Percentiles rank a stretch among this genome's conserved stretches.
Conservation (phyloP, 2,329 filamentous ascomycete species). For the Verticillium nonalfalfae region DNA sequence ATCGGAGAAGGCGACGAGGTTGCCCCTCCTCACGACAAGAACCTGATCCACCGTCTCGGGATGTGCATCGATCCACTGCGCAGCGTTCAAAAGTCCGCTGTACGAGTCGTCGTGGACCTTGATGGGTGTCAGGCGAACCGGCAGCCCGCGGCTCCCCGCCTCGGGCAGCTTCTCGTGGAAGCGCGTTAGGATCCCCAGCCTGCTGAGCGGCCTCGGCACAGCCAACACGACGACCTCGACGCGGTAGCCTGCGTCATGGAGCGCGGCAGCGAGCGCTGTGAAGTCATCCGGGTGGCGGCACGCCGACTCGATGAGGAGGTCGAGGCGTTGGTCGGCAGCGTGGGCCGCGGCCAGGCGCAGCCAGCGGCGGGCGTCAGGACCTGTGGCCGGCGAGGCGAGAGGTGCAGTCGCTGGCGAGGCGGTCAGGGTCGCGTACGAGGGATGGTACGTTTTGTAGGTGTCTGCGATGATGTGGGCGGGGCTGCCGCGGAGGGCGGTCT, state of each 20-base stretch:
- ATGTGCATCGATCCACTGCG: slow-evolving; percentile 26
- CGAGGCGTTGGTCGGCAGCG: slow-evolving; percentile 21
- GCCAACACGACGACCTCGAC: slow-evolving; percentile 34
- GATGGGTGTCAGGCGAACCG: slow-evolving; percentile 32
- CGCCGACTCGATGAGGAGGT: slow-evolving; percentile 37
- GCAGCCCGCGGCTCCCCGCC: slow-evolving; percentile 25
- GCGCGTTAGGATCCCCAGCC: slow-evolving; percentile 33
- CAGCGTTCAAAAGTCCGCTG: slow-evolving; percentile 27
- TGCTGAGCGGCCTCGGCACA: slow-evolving; percentile 32
- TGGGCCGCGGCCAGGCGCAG: slow-evolving; percentile 29
- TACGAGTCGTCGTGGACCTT: slow-evolving; percentile 40
- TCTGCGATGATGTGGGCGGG: slow-evolving; percentile 39
- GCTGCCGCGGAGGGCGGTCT: slow-evolving; percentile 12
- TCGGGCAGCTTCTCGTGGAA: slow-evolving; percentile 28
- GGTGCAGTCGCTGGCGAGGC: slow-evolving; percentile 17
- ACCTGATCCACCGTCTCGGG: slow-evolving; percentile 23
- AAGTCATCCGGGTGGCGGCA: slow-evolving; percentile 37
- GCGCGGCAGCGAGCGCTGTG: slow-evolving; percentile 23
- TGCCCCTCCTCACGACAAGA: slow-evolving; percentile 30
- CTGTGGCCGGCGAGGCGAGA: slow-evolving; percentile 30
- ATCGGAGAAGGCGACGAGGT: slow-evolving; percentile 23
- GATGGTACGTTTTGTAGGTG: slow-evolving; percentile 43
- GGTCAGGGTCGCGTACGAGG: slow-evolving; percentile 26
- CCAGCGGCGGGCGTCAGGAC: slow-evolving; percentile 36
- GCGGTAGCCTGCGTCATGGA: slow-evolving; percentile 25